phyloP scores from a whole-genome alignment of 306 rosid genomes.

The Oxytropis ochrocephala region DNA sequence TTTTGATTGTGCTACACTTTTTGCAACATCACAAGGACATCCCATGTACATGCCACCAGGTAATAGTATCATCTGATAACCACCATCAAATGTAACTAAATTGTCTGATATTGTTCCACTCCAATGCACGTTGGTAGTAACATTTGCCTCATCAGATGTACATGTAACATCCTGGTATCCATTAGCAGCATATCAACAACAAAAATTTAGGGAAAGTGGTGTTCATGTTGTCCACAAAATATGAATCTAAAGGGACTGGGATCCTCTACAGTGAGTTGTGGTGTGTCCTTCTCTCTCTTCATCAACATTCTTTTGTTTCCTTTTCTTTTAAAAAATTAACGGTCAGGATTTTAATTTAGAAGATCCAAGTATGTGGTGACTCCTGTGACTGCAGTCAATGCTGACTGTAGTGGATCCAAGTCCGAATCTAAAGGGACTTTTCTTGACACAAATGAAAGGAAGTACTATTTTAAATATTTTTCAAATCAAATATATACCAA shows the following conservation, averaged over 20 bases:
- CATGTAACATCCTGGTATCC: conserved; percentile 58
- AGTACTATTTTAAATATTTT: neutral
- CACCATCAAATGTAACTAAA: conserved; percentile 60
- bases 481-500: neutral
- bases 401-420: no score
- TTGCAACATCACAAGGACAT: conserved; percentile 73
- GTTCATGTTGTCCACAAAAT: neutral
- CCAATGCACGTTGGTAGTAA: conserved; percentile 78
- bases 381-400: no score
- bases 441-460: neutral
- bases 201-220: neutral
- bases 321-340: no score
- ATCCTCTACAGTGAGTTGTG: no score
- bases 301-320: no score
- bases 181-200: neutral
- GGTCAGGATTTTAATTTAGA: no score
- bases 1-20: conserved; percentile 56
- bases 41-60: conserved; percentile 98
- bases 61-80: conserved; percentile 72
- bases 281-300: no score
- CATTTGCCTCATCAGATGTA: conserved; percentile 42
- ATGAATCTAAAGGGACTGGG: neutral
- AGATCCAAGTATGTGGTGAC: no score
- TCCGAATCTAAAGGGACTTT: neutral
- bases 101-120: conserved; percentile 58